A percentile compares a stretch with the other conserved stretches of the same genome.
phyloP scores from a whole-genome alignment of 2,329 filamentous ascomycete species.

The Penicillium sp. region DNA sequence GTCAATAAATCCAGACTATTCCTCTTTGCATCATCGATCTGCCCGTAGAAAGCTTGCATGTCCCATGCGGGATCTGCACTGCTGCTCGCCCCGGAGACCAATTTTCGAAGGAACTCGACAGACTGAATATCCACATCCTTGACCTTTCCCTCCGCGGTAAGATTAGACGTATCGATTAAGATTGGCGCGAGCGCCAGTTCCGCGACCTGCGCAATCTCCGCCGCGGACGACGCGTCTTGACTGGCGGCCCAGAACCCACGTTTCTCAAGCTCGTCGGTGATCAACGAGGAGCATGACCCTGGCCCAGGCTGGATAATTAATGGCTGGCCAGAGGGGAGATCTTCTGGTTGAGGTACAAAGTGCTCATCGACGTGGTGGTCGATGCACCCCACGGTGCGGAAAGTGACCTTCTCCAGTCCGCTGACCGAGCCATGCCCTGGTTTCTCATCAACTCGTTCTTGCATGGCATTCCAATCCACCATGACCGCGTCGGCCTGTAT shows the following conservation, averaged over 20 bases:
- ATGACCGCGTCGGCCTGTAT: conserved; percentile 37
- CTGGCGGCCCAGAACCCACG: conserved; percentile 43
- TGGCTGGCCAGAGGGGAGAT: conserved; percentile 48
- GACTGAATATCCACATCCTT: conserved; percentile 54
- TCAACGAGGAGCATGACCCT: conserved; percentile 63
- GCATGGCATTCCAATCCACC: conserved; percentile 53
- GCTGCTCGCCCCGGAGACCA: conserved; percentile 45
- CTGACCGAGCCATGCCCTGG: conserved; percentile 53
- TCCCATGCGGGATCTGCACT: conserved; percentile 43
- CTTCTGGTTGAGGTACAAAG: conserved; percentile 48
- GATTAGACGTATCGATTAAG: conserved; percentile 51
- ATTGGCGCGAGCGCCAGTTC: conserved; percentile 48
- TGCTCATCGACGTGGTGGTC: conserved; percentile 66
- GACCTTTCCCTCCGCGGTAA: conserved; percentile 50
- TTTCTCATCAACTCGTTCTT: conserved; percentile 49
- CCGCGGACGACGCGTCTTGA: conserved; percentile 39
- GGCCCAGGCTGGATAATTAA: conserved; percentile 57
- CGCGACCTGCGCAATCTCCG: conserved; percentile 38
- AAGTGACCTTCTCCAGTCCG: conserved; percentile 46
- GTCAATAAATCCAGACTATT: conserved; percentile 57
- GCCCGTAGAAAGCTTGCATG: conserved; percentile 54
- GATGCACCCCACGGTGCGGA: conserved; percentile 58
- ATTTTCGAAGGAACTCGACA: conserved; percentile 56
- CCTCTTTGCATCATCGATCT: conserved; percentile 58
- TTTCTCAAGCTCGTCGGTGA: conserved; percentile 56